Conservation (phyloP, 257 asterid genomes). For the Hygrophila difformis region DNA sequence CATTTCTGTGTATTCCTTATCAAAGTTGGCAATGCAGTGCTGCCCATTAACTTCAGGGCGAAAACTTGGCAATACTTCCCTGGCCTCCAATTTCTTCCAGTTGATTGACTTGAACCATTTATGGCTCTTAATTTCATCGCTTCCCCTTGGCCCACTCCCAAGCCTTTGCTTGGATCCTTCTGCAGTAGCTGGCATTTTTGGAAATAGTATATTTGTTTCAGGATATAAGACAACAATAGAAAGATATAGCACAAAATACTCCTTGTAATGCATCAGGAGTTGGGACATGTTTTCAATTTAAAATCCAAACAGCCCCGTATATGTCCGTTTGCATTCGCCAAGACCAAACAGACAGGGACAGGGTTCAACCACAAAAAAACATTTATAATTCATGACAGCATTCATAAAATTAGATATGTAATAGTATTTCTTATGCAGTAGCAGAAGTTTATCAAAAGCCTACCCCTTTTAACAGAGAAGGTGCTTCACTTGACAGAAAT, state of each 20-base stretch:
- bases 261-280: no score
- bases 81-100: conserved; percentile 66
- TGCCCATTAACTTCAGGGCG: conserved; percentile 58
- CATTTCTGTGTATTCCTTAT: conserved; percentile 19
- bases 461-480: conserved; percentile 67
- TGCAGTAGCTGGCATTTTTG: conserved; percentile 48
- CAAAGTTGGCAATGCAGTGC: conserved; percentile 69
- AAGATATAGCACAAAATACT: no score
- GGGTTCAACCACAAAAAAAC: no score
- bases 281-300: no score
- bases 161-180: conserved; percentile 55
- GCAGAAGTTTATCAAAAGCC: background rate
- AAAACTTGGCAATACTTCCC: conserved; percentile 59
- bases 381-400: no score
- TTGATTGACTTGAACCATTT: conserved; percentile 63
- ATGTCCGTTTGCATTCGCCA: no score
- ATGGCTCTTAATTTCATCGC: conserved; percentile 52
- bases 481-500: conserved; percentile 67
- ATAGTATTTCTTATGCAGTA: background rate
- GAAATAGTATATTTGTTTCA: background rate
- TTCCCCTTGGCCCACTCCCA: conserved; percentile 46
- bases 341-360: no score
- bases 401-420: background rate
- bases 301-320: no score
- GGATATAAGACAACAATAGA: no score